These are phyloP conservation scores for Quercus tomentella DNA, from an alignment of 331 rosid species.

Conservation along the genomic window DNA sequence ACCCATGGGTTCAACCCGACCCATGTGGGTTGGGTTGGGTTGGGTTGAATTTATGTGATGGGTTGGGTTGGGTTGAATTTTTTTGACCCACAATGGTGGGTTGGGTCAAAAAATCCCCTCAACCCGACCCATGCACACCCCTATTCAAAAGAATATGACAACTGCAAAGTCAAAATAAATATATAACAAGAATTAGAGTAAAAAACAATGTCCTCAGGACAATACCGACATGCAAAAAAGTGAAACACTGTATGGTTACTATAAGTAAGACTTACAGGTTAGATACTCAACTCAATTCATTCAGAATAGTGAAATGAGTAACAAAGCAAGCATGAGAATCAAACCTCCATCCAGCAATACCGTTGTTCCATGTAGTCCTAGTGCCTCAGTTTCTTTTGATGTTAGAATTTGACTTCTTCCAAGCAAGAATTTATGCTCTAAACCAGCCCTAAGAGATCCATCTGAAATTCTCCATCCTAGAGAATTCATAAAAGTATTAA, in stretches of 20 bases:
- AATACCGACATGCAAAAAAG: not conserved
- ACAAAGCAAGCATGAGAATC: slow-evolving; percentile 11
- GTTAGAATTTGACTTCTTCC: too few species aligned
- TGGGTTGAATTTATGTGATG: too few species aligned
- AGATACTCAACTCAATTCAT: not conserved
- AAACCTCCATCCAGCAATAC: slow-evolving; percentile 52
- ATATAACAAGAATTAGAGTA: not conserved
- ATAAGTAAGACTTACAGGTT: not conserved
- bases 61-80: too few species aligned
- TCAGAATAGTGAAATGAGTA: not conserved
- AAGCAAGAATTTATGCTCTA: slow-evolving; percentile 53
- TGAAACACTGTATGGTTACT: not conserved
- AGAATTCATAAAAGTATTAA: slow-evolving; percentile 18
- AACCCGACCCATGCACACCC: too few species aligned
- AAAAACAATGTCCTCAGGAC: not conserved
- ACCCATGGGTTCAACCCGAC: too few species aligned
- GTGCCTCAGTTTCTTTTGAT: slow-evolving; percentile 48
- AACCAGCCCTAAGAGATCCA: slow-evolving; percentile 62
- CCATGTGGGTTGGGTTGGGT: too few species aligned
- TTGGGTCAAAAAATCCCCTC: too few species aligned
- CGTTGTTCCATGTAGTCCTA: slow-evolving; percentile 55
- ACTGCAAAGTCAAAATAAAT: not conserved
- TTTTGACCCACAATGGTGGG: too few species aligned
- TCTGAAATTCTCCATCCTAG: slow-evolving; percentile 79
- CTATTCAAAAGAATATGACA: too few species aligned